Evolutionary conservation across 805 yeast species (phyloP).

Genomic region (Clavispora carvajalis): DNA sequence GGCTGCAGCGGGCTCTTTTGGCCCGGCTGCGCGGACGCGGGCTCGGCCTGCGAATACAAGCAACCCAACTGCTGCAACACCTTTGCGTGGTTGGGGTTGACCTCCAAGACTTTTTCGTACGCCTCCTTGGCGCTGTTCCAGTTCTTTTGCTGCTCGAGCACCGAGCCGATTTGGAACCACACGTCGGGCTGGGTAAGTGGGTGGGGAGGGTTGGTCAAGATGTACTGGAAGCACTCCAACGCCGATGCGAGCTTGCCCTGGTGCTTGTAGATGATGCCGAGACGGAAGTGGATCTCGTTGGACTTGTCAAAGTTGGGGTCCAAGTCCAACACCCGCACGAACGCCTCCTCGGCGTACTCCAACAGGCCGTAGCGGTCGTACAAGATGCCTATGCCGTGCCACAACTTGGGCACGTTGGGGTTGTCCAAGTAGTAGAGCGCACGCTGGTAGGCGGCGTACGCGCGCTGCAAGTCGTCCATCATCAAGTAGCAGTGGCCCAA

Average conservation of each 20-base stretch:
- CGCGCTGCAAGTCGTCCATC: slow-evolving; percentile 93
- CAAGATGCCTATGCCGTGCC: slow-evolving; percentile 98
- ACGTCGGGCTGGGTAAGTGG: slow-evolving; percentile 96
- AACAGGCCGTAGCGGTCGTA: slow-evolving; percentile 94
- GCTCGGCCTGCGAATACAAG: slow-evolving; percentile 67
- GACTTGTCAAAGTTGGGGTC: slow-evolving; percentile 96
- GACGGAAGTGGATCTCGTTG: slow-evolving; percentile 90
- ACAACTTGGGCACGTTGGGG: slow-evolving; percentile 91
- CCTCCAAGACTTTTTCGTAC: slow-evolving; percentile 84
- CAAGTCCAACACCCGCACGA: slow-evolving; percentile 89
- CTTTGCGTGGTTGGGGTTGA: slow-evolving; percentile 91
- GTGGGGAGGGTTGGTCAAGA: slow-evolving; percentile 84
- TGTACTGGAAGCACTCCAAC: slow-evolving; percentile 91
- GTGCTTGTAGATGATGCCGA: slow-evolving; percentile 95
- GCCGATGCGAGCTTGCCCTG: slow-evolving; percentile 85
- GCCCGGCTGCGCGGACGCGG: slow-evolving; percentile 21
- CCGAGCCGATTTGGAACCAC: slow-evolving; percentile 98
- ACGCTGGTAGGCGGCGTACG: slow-evolving; percentile 94
- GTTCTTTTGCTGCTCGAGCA: slow-evolving; percentile 88
- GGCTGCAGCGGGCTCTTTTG: slow-evolving; percentile 29
- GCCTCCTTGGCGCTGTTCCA: slow-evolving; percentile 92
- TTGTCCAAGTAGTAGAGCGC: slow-evolving; percentile 87
- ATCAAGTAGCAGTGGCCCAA: slow-evolving; percentile 94
- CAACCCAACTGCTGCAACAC: slow-evolving; percentile 96
- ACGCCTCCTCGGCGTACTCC: slow-evolving; percentile 98